A percentile compares a stretch with the other conserved stretches of the same genome.
These are phyloP conservation scores for Blastobotrys petasosporus DNA, from an alignment of 1,139 yeast genomes.

Conservation along the genomic window DNA sequence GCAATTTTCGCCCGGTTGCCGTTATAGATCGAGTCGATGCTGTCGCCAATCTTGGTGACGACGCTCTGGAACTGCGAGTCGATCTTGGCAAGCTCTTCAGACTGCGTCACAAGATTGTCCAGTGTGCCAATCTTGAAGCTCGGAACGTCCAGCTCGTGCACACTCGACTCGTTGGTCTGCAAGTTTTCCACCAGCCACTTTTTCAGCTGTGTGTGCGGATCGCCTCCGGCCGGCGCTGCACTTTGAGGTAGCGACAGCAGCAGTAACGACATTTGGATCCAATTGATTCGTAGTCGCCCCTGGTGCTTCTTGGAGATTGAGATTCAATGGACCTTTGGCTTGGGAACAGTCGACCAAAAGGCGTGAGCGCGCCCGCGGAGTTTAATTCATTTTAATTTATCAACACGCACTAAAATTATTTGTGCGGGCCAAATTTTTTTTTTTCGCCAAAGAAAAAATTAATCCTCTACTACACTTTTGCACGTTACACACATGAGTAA, in stretches of 20 bases:
- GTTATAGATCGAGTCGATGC: conserved; percentile 50
- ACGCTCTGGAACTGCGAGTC: conserved; percentile 70
- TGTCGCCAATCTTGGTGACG: conserved; percentile 69
- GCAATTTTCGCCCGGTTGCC: conserved; percentile 39
- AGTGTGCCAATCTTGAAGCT: conserved; percentile 90
- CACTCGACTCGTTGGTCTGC: conserved; percentile 16
- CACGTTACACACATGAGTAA: conserved; percentile 21
- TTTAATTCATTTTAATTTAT: no score
- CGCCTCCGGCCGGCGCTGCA: conserved; percentile 45
- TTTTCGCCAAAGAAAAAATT: neutral
- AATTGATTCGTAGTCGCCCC: no score
- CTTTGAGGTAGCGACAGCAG: conserved; percentile 45
- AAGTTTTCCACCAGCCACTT: conserved; percentile 35
- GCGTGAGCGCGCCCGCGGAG: no score
- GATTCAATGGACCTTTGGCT: no score
- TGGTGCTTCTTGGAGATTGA: no score
- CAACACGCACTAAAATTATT: no score
- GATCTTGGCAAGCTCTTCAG: conserved; percentile 78
- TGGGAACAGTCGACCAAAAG: no score
- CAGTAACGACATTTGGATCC: conserved; percentile 10
- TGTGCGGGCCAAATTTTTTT: neutral
- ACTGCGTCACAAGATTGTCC: conserved; percentile 83
- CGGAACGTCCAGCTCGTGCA: conserved; percentile 57
- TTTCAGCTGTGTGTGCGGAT: conserved; percentile 35
- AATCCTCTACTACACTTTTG: no score